These are phyloP conservation scores for Gossypium bickii DNA, from an alignment of 345 rosid species.

Conservation along the genomic window DNA sequence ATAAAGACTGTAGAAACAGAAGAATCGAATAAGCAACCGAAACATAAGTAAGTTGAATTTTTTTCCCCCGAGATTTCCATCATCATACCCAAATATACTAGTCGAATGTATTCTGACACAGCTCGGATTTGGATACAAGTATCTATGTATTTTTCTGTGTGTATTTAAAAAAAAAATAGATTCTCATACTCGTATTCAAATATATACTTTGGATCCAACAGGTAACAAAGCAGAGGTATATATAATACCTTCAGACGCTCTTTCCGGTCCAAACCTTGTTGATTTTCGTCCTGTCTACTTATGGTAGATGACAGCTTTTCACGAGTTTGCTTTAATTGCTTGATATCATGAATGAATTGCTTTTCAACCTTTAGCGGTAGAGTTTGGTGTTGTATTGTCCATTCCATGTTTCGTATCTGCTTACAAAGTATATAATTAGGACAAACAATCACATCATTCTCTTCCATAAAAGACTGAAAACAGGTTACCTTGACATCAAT, in stretches of 20 bases:
- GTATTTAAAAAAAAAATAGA: too few species aligned
- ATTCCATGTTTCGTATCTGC: conserved; percentile 65
- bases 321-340: conserved; percentile 21
- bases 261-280: conserved; percentile 41
- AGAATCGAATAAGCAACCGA: background rate
- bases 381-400: conserved; percentile 71
- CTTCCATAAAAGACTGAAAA: too few species aligned
- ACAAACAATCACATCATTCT: background rate
- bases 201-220: background rate
- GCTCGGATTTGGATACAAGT: too few species aligned
- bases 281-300: conserved; percentile 32
- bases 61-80: too few species aligned
- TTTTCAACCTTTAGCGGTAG: conserved; percentile 68
- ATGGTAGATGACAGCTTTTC: conserved; percentile 49
- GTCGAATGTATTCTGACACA: too few species aligned
- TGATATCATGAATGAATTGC: conserved; percentile 12
- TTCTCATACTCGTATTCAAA: too few species aligned
- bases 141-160: too few species aligned
- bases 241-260: conserved; percentile 57
- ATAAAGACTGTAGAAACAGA: background rate
- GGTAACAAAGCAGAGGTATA: background rate
- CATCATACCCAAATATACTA: too few species aligned
- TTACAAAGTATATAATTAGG: conserved; percentile 13
- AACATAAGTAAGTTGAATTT: too few species aligned
- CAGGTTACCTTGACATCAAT: conserved; percentile 50